Conservation (phyloP, 352 stramenopile species). For the Phytophthora fragariae region DNA sequence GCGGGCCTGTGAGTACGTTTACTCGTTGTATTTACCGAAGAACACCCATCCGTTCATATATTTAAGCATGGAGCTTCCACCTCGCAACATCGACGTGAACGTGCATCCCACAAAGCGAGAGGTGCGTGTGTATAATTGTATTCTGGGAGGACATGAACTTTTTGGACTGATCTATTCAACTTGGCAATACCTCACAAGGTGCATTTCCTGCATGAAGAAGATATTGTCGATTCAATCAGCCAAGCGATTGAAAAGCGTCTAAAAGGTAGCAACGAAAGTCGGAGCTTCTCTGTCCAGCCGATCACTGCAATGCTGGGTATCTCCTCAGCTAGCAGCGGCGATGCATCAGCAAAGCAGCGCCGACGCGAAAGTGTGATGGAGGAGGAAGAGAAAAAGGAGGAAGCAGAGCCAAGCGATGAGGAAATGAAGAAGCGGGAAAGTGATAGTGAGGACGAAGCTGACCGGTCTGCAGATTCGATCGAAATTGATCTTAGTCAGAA, state of each 20-base stretch:
- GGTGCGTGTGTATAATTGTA: conserved; percentile 21
- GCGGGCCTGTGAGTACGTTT: conserved; percentile 94
- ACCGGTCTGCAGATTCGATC: conserved; percentile 45
- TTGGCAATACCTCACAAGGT: conserved; percentile 63
- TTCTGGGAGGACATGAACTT: not conserved
- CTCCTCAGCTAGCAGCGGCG: conserved; percentile 26
- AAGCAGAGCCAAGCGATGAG: conserved; percentile 30
- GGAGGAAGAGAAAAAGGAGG: conserved; percentile 44
- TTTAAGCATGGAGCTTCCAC: conserved; percentile 95
- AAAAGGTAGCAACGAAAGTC: conserved; percentile 90
- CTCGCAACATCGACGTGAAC: conserved; percentile 98
- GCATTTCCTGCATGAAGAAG: conserved; percentile 96
- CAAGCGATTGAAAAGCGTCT: conserved; percentile 83
- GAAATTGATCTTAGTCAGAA: conserved; percentile 73
- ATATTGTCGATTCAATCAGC: conserved; percentile 88
- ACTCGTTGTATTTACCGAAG: conserved; percentile 94
- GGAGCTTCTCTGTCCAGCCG: conserved; percentile 91
- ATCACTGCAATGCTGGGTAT: conserved; percentile 72
- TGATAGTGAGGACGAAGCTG: conserved; percentile 46
- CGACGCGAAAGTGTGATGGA: conserved; percentile 42
- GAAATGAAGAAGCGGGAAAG: conserved; percentile 43
- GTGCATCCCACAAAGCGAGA: conserved; percentile 99
- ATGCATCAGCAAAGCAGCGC: conserved; percentile 26
- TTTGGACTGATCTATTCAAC: not conserved
- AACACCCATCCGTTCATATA: conserved; percentile 97